Base-by-base conservation (phyloP, 2,329 filamentous ascomycete species). In the Pleomassaria siparia region DNA sequence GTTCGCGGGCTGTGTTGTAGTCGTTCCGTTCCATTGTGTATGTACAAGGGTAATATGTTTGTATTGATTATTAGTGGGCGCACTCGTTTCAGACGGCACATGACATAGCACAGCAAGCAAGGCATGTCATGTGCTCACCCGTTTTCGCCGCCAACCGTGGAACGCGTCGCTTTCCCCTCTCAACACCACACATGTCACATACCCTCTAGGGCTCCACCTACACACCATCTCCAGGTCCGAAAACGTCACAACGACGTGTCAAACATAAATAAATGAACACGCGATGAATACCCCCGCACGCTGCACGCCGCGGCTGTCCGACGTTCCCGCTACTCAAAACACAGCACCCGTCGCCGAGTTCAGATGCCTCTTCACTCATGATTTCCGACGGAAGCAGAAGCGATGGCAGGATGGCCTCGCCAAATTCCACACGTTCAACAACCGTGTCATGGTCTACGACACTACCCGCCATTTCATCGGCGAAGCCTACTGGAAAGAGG, bases 351-450 rank as follows among this genome's bases (percentile, higher is more conserved):
- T 96, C 30, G 76, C 88, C 63, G 90, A 95, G 63, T 95, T 87
- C 69, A 80, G 83, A 52, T 96, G 91, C 68, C 83, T 96, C 4
- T 96, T 89, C 71, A 95, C 91, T 2, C 84, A 89, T 65, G 91
- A 96, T 65, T 70, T 95, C 33, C 84, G 85, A 43, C 84, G 89
- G 46, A 96, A 96, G 73, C 85, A 89, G 59, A 96, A 96, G 69
- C 80, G 89, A 51, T 96, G 91, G 91, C 89, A 95, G 63, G 91
- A 96, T 85, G 91, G 92, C 28, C 84, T 84, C 43, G 81, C 96
- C 51, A 88, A 87, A 55, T 95, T 87, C 55, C 91, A 96, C 65
- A 87, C 88, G 0, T 96, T 95, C 80, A 96, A 96, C 74, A 89
- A 85, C 64, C 84, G 89, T 4, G 77, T 94, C 50, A 95, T 96